Evolutionary conservation across 768 basidiomycete species (phyloP).

Genomic region (Lactifluus rugatus): DNA sequence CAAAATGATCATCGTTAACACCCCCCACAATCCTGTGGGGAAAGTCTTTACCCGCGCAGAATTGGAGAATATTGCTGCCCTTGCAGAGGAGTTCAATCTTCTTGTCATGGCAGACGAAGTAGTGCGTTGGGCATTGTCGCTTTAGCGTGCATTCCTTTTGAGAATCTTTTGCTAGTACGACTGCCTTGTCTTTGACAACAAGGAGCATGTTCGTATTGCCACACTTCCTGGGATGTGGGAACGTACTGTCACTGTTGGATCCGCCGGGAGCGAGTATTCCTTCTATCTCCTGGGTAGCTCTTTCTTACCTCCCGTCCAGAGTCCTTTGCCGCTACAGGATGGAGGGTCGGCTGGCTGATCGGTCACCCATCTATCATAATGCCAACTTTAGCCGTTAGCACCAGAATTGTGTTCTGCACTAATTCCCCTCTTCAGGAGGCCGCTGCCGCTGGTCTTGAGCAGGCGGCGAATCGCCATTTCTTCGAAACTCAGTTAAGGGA

Average conservation of each 20-base stretch:
- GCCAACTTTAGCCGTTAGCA: conserved; percentile 83
- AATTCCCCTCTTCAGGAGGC: conserved; percentile 96
- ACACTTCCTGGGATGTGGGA: conserved; percentile 98
- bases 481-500: conserved; percentile 67
- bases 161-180: conserved; percentile 57
- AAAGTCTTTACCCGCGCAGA: conserved; percentile 87
- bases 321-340: conserved; percentile 94
- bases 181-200: conserved; percentile 77
- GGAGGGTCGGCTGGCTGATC: conserved; percentile 96
- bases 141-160: neutral
- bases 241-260: conserved; percentile 89
- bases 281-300: neutral
- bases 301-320: conserved; percentile 37
- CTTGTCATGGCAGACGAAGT: conserved; percentile 96
- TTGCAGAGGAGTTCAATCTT: conserved; percentile 89
- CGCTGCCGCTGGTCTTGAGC: conserved; percentile 79
- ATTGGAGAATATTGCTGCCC: conserved; percentile 71
- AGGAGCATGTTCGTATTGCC: conserved; percentile 87
- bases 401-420: conserved; percentile 90
- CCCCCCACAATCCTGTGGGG: conserved; percentile 97
- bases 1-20: conserved; percentile 94
- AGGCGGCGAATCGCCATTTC: conserved; percentile 60
- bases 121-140: conserved; percentile 37
- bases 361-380: conserved; percentile 73
- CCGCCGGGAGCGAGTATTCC: conserved; percentile 69